Evolutionary conservation across 1,139 yeast genomes (phyloP).

Genomic region (Candida sp.): DNA sequence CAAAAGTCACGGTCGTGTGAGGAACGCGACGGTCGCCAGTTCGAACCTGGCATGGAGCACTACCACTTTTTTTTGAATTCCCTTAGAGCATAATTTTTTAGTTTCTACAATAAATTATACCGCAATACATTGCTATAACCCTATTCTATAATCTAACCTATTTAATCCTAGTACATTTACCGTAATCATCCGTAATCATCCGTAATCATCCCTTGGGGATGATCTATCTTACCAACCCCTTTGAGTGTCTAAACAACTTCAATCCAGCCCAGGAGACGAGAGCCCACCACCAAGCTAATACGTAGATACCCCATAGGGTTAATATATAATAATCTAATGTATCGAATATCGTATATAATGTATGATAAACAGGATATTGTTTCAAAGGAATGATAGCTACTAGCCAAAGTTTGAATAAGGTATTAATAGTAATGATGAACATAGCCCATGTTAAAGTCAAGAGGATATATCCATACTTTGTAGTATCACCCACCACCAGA

Average conservation of each 20-base stretch:
- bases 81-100: too few relatives aligned
- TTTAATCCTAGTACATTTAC: too few relatives aligned
- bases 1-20: slow-evolving; percentile 55
- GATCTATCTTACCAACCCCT: slow-evolving; percentile 33
- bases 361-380: slow-evolving; percentile 11
- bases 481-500: neutral
- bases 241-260: slow-evolving; percentile 73
- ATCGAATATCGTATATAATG: slow-evolving; percentile 12
- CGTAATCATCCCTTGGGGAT: too few relatives aligned
- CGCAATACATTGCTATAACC: too few relatives aligned
- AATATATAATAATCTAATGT: slow-evolving; percentile 46
- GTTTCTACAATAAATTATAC: too few relatives aligned
- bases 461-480: slow-evolving; percentile 33
- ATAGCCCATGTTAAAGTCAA: slow-evolving; percentile 36
- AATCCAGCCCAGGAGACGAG: slow-evolving; percentile 73
- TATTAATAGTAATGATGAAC: slow-evolving; percentile 39
- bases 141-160: too few relatives aligned
- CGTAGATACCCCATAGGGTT: slow-evolving; percentile 51
- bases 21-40: slow-evolving; percentile 61
- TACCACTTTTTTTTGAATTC: slow-evolving; percentile 32
- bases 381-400: slow-evolving; percentile 34
- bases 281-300: slow-evolving; percentile 77
- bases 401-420: slow-evolving; percentile 43
- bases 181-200: too few relatives aligned
- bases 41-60: slow-evolving; percentile 57